A percentile compares a stretch with the other conserved stretches of the same genome.
These are phyloP conservation scores for Ustilago hordei DNA, from an alignment of 1,284 basidiomycete species.

Conservation along the genomic window DNA sequence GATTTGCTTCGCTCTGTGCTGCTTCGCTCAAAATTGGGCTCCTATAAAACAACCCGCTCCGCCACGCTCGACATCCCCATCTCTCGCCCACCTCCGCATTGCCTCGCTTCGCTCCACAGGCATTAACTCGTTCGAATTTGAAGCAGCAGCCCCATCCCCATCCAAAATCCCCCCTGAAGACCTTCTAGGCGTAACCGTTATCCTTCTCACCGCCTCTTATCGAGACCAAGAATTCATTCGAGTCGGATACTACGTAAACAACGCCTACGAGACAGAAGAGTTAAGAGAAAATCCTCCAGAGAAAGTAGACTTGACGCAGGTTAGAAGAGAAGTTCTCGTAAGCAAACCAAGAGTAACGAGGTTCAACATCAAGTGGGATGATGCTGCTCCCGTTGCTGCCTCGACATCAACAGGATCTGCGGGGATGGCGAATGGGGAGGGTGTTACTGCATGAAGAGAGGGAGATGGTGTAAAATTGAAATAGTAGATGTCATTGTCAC, in stretches of 20 bases:
- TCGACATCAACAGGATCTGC: neutral
- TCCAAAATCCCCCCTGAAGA: conserved; percentile 84
- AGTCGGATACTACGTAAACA: conserved; percentile 99
- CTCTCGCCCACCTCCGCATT: neutral
- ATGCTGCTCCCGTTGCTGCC: conserved; percentile 10
- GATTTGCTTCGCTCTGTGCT: too few relatives aligned
- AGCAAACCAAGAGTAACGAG: conserved; percentile 94
- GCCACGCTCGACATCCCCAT: neutral
- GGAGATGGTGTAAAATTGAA: neutral
- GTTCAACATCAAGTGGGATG: conserved; percentile 72
- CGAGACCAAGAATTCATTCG: conserved; percentile 95
- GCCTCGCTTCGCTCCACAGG: conserved; percentile 23
- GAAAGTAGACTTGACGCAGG: conserved; percentile 70
- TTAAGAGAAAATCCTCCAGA: conserved; percentile 65
- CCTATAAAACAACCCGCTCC: too few relatives aligned
- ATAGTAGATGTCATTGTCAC: neutral
- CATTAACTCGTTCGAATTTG: conserved; percentile 97
- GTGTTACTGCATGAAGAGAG: conserved; percentile 5
- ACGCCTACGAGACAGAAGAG: conserved; percentile 94
- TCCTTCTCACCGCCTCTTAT: conserved; percentile 90
- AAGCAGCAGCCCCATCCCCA: conserved; percentile 72
- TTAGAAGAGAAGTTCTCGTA: conserved; percentile 86
- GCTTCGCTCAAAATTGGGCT: too few relatives aligned
- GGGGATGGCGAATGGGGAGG: neutral
- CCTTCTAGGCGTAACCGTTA: conserved; percentile 87